Evolutionary conservation across 176 grass and related monocot genomes (phyloP), one percentile per base, ranked within the genome.

Genomic region (Paspalum notatum): DNA sequence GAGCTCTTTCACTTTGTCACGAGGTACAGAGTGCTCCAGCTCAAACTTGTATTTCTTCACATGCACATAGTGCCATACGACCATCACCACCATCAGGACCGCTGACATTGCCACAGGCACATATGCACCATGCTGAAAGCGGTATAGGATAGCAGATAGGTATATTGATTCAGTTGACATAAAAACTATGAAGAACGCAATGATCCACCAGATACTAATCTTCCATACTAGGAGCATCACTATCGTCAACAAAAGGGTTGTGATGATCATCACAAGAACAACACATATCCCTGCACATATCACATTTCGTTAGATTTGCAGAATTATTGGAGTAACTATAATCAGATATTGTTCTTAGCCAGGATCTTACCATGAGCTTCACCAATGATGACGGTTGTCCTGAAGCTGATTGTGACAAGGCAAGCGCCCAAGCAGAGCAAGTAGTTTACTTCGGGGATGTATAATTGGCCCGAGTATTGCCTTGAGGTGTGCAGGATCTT

Each of bases 161-260:
- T 91, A 91, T 15, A 91, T 21, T 7, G 72, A 44, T 17, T 91
- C 89, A 2, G 24, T 38, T 15, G 61, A 32, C 16, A 72, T 82
- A 26, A 91, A 84, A 24, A 84, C 40, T 1, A 70, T 0, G 20
- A 87, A 54, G 75, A 84, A 91, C 0, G 58, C 12, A 2, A 40
- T 25, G 16, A 88, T 81, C 16, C 48, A 81, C 75, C 55, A 85
- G 1, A 88, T 78, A 42, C 71, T 76, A 11, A 68, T 72, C 78
- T 85, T 77, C 85, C 85, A 91, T 25, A 91, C 80, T 7, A 88
- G 48, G 12, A 91, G 62, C 89, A 91, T 91, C 62, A 88, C 62
- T 10, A 91, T 78, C 7, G 71, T 85, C 71, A 91, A 42, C 24
- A 91, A 45, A n/a, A 79, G 4, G 1, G 89, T 85, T 13, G 84